Percentiles rank a stretch among this genome's conserved stretches.
These are phyloP conservation scores for Alternaria viburni DNA, from an alignment of 2,329 filamentous ascomycete genomes.

Conservation along the genomic window DNA sequence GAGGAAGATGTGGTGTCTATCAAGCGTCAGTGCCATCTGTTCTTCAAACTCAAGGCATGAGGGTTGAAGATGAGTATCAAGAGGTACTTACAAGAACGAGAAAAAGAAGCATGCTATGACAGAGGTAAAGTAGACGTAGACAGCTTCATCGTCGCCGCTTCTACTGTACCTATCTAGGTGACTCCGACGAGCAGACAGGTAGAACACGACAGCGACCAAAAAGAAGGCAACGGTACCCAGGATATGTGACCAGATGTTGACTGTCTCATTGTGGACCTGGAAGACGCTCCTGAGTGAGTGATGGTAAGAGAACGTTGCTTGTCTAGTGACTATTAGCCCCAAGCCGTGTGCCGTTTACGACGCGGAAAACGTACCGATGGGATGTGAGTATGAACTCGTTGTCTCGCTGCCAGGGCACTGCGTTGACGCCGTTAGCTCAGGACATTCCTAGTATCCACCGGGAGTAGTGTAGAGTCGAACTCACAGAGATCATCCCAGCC, in stretches of 20 bases:
- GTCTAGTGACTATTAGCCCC: background rate
- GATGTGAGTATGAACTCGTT: slow-evolving; percentile 11
- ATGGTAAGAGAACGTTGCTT: background rate
- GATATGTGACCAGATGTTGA: slow-evolving; percentile 13
- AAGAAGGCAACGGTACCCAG: background rate
- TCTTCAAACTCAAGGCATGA: background rate
- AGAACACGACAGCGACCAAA: background rate
- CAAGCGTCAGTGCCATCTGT: background rate
- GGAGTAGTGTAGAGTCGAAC: background rate
- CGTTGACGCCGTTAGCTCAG: background rate
- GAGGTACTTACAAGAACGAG: slow-evolving; percentile 40
- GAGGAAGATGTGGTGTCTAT: slow-evolving; percentile 76
- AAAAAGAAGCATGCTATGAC: slow-evolving; percentile 12
- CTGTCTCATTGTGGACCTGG: slow-evolving; percentile 8
- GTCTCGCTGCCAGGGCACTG: slow-evolving; percentile 10
- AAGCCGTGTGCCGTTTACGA: background rate
- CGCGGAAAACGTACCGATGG: background rate
- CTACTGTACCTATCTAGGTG: background rate
- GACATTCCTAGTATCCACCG: background rate
- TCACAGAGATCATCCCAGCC: slow-evolving; percentile 11
- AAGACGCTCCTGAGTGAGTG: slow-evolving; percentile 1
- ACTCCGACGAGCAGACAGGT: background rate
- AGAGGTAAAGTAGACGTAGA: slow-evolving; percentile 7
- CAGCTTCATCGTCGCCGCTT: slow-evolving; percentile 1
- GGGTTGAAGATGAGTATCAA: background rate